Percentiles rank a stretch among this genome's conserved stretches.
Conservation (phyloP, 139 green algal genomes). For the Spirogloea muscicola region DNA sequence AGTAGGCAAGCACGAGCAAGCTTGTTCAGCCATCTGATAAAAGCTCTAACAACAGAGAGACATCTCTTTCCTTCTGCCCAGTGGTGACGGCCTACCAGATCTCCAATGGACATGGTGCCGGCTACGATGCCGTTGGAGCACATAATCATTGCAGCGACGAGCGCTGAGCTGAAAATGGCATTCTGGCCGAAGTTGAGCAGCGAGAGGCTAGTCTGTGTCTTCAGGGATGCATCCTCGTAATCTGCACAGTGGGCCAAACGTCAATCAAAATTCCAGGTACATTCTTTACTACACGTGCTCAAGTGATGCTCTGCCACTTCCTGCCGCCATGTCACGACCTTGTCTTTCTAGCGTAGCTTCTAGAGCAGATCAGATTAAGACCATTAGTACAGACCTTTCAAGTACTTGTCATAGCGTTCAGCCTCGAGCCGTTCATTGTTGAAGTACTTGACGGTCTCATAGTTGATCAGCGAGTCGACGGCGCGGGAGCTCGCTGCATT, state of each 20-base stretch:
- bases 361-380: neutral
- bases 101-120: slow-evolving; percentile 71
- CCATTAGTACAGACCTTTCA: slow-evolving; percentile 46
- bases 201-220: slow-evolving; percentile 75
- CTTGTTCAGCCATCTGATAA: neutral
- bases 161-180: slow-evolving; percentile 75
- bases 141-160: slow-evolving; percentile 75
- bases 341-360: neutral
- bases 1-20: too few species aligned
- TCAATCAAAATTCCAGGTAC: neutral
- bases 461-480: slow-evolving; percentile 94
- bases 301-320: neutral
- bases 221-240: slow-evolving; percentile 70
- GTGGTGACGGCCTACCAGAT: slow-evolving; percentile 28
- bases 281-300: neutral
- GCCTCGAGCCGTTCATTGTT: slow-evolving; percentile 82
- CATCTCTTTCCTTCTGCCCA: neutral
- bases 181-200: slow-evolving; percentile 93
- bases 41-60: neutral
- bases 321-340: neutral
- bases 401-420: slow-evolving; percentile 73
- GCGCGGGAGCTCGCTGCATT: slow-evolving; percentile 60
- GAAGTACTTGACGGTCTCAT: slow-evolving; percentile 84
- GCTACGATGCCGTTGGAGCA: slow-evolving; percentile 63
- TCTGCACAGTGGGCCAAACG: slow-evolving; percentile 6